Evolutionary conservation across 176 grass and related monocot genomes (phyloP).

Genomic region (Saccharum spontaneum): DNA sequence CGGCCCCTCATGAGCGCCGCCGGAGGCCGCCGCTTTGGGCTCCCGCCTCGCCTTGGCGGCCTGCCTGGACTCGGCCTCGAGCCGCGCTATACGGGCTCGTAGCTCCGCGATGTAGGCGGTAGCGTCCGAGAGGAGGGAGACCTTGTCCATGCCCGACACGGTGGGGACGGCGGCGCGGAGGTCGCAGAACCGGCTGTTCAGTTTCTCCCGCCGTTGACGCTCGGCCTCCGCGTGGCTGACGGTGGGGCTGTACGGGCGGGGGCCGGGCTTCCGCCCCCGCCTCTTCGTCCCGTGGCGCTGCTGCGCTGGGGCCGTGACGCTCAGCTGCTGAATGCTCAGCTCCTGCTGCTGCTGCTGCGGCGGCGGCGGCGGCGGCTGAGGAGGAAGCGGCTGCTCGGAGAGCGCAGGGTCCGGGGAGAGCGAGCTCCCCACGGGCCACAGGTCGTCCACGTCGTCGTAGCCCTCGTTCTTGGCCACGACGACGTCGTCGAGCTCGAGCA

Average conservation of each 20-base stretch:
- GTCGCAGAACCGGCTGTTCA: slow-evolving; percentile 75
- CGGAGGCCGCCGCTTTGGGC: not conserved
- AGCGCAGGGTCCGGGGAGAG: slow-evolving; percentile 43
- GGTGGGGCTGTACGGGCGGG: slow-evolving; percentile 12
- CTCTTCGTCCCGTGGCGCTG: slow-evolving; percentile 37
- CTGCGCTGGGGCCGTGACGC: not conserved
- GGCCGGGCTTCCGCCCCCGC: slow-evolving; percentile 33
- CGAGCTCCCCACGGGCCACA: too few relatives aligned
- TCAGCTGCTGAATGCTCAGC: too few relatives aligned
- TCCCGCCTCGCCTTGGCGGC: slow-evolving; percentile 21
- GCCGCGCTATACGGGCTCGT: slow-evolving; percentile 28
- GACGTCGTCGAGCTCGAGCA: too few relatives aligned
- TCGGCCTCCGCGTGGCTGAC: slow-evolving; percentile 77
- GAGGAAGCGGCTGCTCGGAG: not conserved
- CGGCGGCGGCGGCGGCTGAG: not conserved
- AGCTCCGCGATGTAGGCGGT: slow-evolving; percentile 75
- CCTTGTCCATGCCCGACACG: slow-evolving; percentile 90
- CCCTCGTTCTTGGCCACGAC: too few relatives aligned
- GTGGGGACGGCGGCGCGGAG: slow-evolving; percentile 75
- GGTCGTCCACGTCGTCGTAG: too few relatives aligned
- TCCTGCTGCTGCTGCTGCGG: too few relatives aligned
- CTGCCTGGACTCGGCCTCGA: slow-evolving; percentile 47
- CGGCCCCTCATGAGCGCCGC: not conserved
- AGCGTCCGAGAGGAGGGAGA: slow-evolving; percentile 72
- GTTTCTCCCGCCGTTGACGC: slow-evolving; percentile 73